Evolutionary conservation across 768 basidiomycete genomes (phyloP).

Genomic region (Russula brevipes): DNA sequence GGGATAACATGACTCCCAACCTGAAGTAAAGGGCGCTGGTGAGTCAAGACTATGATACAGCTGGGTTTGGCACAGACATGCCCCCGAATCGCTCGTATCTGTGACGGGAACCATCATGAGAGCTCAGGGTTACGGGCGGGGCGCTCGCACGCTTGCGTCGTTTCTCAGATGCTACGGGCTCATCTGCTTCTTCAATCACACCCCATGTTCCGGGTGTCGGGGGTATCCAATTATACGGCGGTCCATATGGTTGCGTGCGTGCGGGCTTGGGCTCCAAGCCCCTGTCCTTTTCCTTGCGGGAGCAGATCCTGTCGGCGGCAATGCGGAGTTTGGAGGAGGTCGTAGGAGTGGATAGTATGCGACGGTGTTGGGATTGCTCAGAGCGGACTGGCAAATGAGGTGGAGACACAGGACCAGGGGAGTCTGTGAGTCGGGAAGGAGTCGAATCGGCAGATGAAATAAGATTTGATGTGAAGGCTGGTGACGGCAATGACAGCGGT

Average conservation of each 20-base stretch:
- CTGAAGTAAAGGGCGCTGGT: neutral
- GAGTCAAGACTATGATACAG: neutral
- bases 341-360: slow-evolving; percentile 3
- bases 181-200: slow-evolving; percentile 3
- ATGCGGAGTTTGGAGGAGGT: slow-evolving; percentile 10
- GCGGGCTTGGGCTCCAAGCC: slow-evolving; percentile 4
- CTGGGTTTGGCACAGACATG: neutral
- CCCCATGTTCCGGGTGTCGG: slow-evolving; percentile 24
- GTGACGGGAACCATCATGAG: neutral
- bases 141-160: slow-evolving; percentile 12
- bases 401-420: neutral
- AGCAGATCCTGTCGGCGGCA: slow-evolving; percentile 12
- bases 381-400: neutral
- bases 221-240: slow-evolving; percentile 23
- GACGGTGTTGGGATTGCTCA: slow-evolving; percentile 1
- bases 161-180: neutral
- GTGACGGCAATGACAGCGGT: neutral
- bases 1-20: neutral
- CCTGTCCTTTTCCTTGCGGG: slow-evolving; percentile 15
- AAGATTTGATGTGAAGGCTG: neutral
- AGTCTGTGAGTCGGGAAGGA: neutral
- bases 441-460: neutral
- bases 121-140: neutral
- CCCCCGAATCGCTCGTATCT: neutral
- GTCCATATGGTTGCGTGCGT: slow-evolving; percentile 25